Base-by-base conservation (phyloP, 495 filamentous ascomycete genomes). In the Penicillium desertorum region DNA sequence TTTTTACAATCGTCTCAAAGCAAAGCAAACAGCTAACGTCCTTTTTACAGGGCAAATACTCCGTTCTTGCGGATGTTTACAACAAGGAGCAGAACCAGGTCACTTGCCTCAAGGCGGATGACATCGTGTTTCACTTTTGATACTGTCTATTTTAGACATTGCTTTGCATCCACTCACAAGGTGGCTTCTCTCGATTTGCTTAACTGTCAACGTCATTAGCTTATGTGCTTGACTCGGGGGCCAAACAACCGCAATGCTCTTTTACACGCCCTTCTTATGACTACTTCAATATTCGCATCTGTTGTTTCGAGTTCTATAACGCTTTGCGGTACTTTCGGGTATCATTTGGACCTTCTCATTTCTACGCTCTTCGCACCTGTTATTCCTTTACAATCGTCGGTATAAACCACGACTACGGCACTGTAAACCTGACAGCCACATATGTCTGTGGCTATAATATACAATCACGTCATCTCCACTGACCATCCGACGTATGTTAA, bases 11-110 rank as follows among this genome's bases (percentile, higher is more conserved):
- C 25, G 12, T 56, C 3, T 23, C 0, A 27, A 46, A 19, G 25
- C 39, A 6, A 11, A 6, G 2, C 56, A 42, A 16, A 5, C 56
- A 42, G 45, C 65, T 65, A 62, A 60, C 20, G 47, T 44, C 12
- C 6, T 42, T 20, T 20, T 11, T 59, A 54, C 61, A 96, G 92
- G 94, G 94, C 68, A 89, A 82, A 66, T 98, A 97, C 80, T 86
- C 81, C 29, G 94, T 98, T 41, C 71, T 83, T 14, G 94, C 93
- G 44, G 89, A 98, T 71, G 95, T 92, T 48, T 86, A 82, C 69
- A 88, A 79, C 60, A 73, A 74, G 23, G 86, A 93, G 48, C 74
- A 80, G 36, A 72, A 81, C 46, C 83, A 83, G 62, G 86, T 98
- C 57, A 93, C 91, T 51, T 98, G 94, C 72, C 75, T 98, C 56